These are phyloP conservation scores for Tarenaya hassleriana DNA, from an alignment of 345 rosid species.

Conservation along the genomic window DNA sequence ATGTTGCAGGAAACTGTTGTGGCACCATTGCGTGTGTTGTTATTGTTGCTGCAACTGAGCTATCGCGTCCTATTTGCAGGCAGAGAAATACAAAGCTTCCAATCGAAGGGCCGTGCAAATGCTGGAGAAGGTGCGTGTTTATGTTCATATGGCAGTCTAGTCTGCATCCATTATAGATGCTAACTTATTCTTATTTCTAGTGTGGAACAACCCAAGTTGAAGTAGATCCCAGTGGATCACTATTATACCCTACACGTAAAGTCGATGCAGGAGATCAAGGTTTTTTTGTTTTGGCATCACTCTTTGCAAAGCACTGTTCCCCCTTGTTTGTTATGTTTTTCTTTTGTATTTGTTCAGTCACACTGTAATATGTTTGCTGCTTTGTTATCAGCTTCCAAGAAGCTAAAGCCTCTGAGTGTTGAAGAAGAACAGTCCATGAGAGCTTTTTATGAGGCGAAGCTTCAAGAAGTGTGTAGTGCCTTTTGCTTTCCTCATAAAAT, in stretches of 20 bases:
- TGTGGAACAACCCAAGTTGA: constrained; percentile 79
- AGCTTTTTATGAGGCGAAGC: constrained; percentile 82
- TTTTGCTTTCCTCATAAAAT: constrained; percentile 93
- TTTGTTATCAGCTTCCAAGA: constrained; percentile 52
- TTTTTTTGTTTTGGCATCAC: constrained; percentile 1
- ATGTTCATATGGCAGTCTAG: background rate
- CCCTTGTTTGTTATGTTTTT: background rate
- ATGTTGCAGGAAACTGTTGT: too few relatives aligned
- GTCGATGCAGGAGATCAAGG: constrained; percentile 44
- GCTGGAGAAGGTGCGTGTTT: constrained; percentile 55
- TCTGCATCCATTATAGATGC: constrained; percentile 18
- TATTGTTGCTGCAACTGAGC: constrained; percentile 14
- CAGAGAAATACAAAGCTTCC: constrained; percentile 50
- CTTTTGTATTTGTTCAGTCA: constrained; percentile 3
- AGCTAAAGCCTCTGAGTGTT: constrained; percentile 62
- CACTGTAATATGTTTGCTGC: constrained; percentile 6
- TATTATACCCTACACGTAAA: constrained; percentile 62
- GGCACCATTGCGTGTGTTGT: background rate
- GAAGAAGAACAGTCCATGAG: constrained; percentile 92
- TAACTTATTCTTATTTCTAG: constrained; percentile 32
- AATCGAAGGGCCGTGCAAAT: constrained; percentile 70
- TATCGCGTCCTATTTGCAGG: constrained; percentile 32
- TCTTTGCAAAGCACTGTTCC: background rate
- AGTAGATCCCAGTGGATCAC: constrained; percentile 78
- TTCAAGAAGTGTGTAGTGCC: constrained; percentile 94